Conservation (phyloP, 371 early-diverging fungal species). For the Apophysomyces trapeziformis region DNA sequence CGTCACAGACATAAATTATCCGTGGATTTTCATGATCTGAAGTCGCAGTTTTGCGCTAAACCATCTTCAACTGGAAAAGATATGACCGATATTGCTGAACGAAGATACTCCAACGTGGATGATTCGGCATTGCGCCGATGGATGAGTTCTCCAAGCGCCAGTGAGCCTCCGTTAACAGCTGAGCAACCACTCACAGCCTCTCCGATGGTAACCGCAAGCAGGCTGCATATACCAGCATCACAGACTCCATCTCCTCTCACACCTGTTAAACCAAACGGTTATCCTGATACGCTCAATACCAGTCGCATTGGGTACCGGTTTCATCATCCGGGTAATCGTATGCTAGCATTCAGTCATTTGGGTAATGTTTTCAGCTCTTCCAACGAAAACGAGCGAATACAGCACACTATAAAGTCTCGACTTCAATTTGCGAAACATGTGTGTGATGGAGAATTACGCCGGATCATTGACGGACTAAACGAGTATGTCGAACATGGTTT, state of each 20-base stretch:
- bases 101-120: neutral
- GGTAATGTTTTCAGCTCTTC: slow-evolving; percentile 21
- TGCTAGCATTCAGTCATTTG: slow-evolving; percentile 24
- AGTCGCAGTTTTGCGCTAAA: neutral
- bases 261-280: neutral
- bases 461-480: slow-evolving; percentile 73
- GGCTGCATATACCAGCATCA: neutral
- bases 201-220: neutral
- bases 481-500: slow-evolving; percentile 72
- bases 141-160: neutral
- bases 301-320: slow-evolving; percentile 26
- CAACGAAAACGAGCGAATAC: slow-evolving; percentile 24
- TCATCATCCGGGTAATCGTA: slow-evolving; percentile 19
- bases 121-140: neutral
- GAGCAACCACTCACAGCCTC: neutral
- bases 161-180: neutral
- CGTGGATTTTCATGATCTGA: slow-evolving; percentile 9
- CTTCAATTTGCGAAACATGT: slow-evolving; percentile 48
- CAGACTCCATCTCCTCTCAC: neutral
- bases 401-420: slow-evolving; percentile 40
- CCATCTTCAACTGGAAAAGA: neutral
- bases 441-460: slow-evolving; percentile 57
- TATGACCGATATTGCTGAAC: neutral
- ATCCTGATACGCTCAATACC: slow-evolving; percentile 1
- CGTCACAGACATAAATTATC: slow-evolving; percentile 9